These are phyloP conservation scores for Melampsora americana DNA, from an alignment of 1,284 basidiomycete species.

Conservation along the genomic window DNA sequence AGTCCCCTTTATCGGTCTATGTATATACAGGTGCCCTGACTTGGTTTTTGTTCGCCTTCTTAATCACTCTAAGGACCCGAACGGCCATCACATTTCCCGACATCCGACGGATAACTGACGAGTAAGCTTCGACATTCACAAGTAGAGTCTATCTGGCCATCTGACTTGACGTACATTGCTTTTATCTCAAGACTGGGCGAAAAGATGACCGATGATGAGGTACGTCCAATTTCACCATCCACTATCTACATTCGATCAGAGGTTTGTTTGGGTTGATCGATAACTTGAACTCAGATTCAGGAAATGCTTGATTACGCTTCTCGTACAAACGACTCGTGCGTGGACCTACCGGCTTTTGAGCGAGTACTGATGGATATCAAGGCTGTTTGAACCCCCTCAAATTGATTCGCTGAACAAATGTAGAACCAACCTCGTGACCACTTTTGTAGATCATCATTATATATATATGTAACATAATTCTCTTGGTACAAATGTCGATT, in stretches of 20 bases:
- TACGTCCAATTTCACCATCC: neutral
- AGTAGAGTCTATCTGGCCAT: neutral
- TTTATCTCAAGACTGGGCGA: constrained; percentile 20
- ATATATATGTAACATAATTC: no score
- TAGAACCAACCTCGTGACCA: no score
- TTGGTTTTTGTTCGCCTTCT: neutral
- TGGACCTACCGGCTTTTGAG: constrained; percentile 22
- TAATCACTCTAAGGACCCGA: neutral
- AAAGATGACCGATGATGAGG: constrained; percentile 33
- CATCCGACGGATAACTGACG: constrained; percentile 25
- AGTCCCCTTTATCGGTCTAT: neutral
- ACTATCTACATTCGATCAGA: neutral
- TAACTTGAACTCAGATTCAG: constrained; percentile 15
- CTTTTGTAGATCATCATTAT: no score
- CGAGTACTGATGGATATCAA: constrained; percentile 25
- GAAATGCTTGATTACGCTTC: constrained; percentile 39
- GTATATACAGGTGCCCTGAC: neutral
- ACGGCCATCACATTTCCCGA: constrained; percentile 22
- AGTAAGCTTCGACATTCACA: constrained; percentile 20
- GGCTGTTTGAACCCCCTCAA: neutral
- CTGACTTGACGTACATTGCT: neutral
- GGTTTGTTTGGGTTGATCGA: neutral
- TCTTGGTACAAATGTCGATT: no score
- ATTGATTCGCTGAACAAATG: no score
- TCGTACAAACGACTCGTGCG: constrained; percentile 24